Evolutionary conservation across 1,284 basidiomycete genomes (phyloP).

Genomic region (Wallemia hederae): DNA sequence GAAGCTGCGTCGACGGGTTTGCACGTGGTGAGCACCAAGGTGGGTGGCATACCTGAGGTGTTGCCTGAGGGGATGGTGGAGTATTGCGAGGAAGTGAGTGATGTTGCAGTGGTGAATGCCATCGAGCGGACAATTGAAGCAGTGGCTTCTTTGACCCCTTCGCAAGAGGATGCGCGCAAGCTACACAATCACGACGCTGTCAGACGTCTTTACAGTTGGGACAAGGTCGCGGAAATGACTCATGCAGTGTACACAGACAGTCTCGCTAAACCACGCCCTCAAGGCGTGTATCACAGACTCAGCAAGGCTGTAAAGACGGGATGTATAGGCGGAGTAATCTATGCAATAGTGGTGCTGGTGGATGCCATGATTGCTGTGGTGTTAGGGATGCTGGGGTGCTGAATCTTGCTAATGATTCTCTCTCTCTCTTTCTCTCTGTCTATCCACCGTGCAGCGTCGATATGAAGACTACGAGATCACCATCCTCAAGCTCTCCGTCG

Average conservation of each 20-base stretch:
- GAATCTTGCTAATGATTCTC: neutral
- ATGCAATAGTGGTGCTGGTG: neutral
- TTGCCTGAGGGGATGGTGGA: constrained; percentile 78
- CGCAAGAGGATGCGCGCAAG: neutral
- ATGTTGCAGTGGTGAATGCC: neutral
- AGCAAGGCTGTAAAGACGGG: neutral
- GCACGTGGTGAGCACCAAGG: constrained; percentile 75
- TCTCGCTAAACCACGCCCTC: neutral
- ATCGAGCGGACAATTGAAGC: neutral
- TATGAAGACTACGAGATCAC: constrained; percentile 83
- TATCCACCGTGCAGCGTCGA: constrained; percentile 83
- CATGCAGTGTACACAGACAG: neutral
- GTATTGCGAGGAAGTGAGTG: constrained; percentile 30
- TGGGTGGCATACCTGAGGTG: constrained; percentile 88
- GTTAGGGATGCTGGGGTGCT: too few relatives aligned
- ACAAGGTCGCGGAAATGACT: neutral
- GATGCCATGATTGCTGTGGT: neutral
- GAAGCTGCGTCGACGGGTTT: constrained; percentile 87
- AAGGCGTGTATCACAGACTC: neutral
- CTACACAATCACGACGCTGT: neutral
- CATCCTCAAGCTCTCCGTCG: constrained; percentile 44
- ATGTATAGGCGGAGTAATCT: neutral
- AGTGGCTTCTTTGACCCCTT: neutral
- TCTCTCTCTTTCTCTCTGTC: too few relatives aligned
- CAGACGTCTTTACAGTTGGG: neutral